A percentile compares a stretch with the other conserved stretches of the same genome.
phyloP scores from a whole-genome alignment of 345 rosid genomes.

The Tarenaya hassleriana region DNA sequence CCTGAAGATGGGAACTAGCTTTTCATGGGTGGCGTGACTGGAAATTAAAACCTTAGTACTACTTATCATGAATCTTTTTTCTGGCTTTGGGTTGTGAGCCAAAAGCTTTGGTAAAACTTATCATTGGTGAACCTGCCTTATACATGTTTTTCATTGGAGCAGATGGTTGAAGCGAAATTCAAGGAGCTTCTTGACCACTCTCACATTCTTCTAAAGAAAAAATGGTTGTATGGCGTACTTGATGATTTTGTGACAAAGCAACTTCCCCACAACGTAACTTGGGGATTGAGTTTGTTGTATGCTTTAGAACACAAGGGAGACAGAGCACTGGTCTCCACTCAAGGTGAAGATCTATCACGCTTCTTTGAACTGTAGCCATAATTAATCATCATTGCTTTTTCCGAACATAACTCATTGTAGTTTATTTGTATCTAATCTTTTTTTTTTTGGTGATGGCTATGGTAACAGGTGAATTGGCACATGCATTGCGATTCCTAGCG shows the following conservation, averaged over 20 bases:
- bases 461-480: constrained; percentile 95
- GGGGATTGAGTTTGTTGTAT: constrained; percentile 95
- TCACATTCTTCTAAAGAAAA: constrained; percentile 67
- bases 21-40: no score
- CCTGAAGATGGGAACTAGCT: no score
- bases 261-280: constrained; percentile 93
- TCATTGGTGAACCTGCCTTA: no score
- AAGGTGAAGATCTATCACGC: constrained; percentile 46
- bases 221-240: constrained; percentile 83
- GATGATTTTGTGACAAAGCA: constrained; percentile 98
- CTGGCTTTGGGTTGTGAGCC: no score
- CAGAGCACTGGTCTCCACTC: constrained; percentile 70
- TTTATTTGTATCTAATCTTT: no score
- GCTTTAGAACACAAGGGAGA: constrained; percentile 92
- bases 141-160: constrained; percentile 19
- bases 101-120: no score
- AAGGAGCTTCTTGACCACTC: constrained; percentile 81
- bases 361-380: constrained; percentile 9
- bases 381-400: background rate
- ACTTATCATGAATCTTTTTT: no score
- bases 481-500: constrained; percentile 90
- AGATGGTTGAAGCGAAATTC: constrained; percentile 94
- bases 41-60: no score
- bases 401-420: no score
- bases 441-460: no score